These are phyloP conservation scores for Globisporangium uncinulatum DNA, from an alignment of 352 stramenopile species.

Conservation along the genomic window DNA sequence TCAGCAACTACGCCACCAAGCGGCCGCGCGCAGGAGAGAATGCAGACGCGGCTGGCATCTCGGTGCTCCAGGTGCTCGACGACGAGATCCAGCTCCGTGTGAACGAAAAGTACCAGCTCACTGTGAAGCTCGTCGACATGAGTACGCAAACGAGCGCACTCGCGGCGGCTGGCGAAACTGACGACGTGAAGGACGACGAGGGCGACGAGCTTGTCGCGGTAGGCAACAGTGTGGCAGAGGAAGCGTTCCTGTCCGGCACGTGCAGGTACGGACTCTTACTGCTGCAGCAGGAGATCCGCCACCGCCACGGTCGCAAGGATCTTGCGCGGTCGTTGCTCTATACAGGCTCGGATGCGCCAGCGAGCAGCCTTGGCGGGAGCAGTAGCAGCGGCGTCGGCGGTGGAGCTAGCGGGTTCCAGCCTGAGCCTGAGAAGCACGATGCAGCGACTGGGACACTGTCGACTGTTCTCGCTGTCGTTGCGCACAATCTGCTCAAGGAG, in stretches of 20 bases:
- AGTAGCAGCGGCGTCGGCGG: not conserved
- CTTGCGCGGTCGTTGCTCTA: conserved; percentile 62
- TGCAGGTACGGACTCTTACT: conserved; percentile 65
- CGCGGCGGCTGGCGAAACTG: not conserved
- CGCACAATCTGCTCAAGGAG: conserved; percentile 76
- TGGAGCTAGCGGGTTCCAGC: conserved; percentile 6
- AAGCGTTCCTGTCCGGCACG: conserved; percentile 52
- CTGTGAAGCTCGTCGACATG: conserved; percentile 65
- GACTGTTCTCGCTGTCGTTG: conserved; percentile 59
- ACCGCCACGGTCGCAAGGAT: conserved; percentile 65
- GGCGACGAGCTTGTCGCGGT: conserved; percentile 10
- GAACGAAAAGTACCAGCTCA: conserved; percentile 67
- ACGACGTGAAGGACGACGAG: conserved; percentile 30
- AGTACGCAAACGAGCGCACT: conserved; percentile 24
- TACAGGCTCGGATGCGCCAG: conserved; percentile 16
- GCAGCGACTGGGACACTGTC: conserved; percentile 34
- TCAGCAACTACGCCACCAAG: conserved; percentile 52
- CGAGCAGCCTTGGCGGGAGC: not conserved
- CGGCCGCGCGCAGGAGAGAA: conserved; percentile 42
- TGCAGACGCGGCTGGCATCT: conserved; percentile 33
- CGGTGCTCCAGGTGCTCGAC: conserved; percentile 73
- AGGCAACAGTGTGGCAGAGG: conserved; percentile 4
- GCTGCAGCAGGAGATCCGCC: conserved; percentile 79
- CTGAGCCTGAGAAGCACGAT: conserved; percentile 36
- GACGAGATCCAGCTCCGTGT: conserved; percentile 77